Base-by-base conservation (phyloP, 2,329 filamentous ascomycete species). In the Fusarium nygamai region DNA sequence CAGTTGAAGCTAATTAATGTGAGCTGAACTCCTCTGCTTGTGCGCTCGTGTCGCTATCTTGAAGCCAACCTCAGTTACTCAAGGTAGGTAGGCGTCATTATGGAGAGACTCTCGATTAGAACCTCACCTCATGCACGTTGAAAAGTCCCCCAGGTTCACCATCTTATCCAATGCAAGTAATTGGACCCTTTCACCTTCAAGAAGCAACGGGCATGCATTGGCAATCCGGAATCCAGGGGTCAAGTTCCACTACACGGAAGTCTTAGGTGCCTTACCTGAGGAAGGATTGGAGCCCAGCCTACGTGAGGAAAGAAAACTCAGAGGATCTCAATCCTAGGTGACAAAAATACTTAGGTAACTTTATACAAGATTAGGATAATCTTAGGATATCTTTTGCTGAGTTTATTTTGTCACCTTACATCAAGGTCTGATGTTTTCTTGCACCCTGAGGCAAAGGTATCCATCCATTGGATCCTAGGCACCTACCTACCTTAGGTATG, bases 221-320 rank as follows among this genome's bases (percentile, higher is more conserved):
- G 38, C 27, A 65, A 58, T 47, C 36, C 61, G 39, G 56, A 66
- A 66, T 70, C 60, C 51, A 70, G 67, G 67, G 67, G 66, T 50
- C 60, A 41, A 41, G 47, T 61, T 46, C 66, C 67, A 70, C 51
- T 54, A 43, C 38, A 59, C 51, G 14, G 34, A 33, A 63, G 59
- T 73, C 50, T 75, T 75, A 61, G 61, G 56, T 61, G 72, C 65
- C 57, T 58, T 61, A 73, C 72, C 72, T 75, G 72, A 75, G 69
- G 61, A 71, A 61, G 64, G 39, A 53, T 59, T 57, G 59, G 66
- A 69, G 51, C 51, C 59, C 31, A 34, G 31, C 48, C 27, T 22
- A 22, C 20, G 27, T 16, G 13, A 48, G 27, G 46, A 16, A 22
- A 22, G 14, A 31, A 48, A 48, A 16, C 27, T 22, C 46, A n/a